A percentile compares a stretch with the other conserved stretches of the same genome.
These are phyloP conservation scores for Cucumis cinereus DNA, from an alignment of 306 rosid genomes.

Conservation along the genomic window DNA sequence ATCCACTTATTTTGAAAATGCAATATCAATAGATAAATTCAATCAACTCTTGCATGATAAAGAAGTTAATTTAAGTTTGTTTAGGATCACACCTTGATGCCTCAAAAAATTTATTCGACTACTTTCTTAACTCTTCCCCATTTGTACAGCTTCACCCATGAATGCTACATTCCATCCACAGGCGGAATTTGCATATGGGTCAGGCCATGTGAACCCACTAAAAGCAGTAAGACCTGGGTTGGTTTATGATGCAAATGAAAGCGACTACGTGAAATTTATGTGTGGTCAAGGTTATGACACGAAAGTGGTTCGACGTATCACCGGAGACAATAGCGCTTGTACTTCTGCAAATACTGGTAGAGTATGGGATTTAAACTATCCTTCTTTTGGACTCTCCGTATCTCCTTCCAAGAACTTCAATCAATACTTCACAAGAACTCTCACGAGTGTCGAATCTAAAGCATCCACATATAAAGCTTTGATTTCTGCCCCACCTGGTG, in stretches of 20 bases:
- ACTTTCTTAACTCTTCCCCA: no score
- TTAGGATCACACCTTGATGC: no score
- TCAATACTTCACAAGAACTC: conserved; percentile 13
- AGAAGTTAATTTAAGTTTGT: no score
- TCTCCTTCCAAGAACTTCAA: background rate
- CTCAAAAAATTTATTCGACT: no score
- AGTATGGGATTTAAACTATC: conserved; percentile 20
- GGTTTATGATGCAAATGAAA: conserved; percentile 22
- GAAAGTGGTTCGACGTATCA: background rate
- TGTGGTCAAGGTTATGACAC: conserved; percentile 20
- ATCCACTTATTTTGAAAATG: no score
- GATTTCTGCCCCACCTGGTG: background rate
- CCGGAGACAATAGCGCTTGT: conserved; percentile 14
- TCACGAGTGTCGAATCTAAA: conserved; percentile 16
- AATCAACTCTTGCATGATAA: no score
- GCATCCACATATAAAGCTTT: background rate
- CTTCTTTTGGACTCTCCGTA: conserved; percentile 17
- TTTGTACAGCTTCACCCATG: conserved; percentile 18
- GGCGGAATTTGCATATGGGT: conserved; percentile 30
- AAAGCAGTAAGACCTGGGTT: conserved; percentile 19
- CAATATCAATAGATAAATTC: no score
- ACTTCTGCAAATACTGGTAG: background rate
- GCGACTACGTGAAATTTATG: conserved; percentile 18
- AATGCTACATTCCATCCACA: conserved; percentile 9
- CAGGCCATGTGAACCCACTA: conserved; percentile 20